A percentile compares a stretch with the other conserved stretches of the same genome.
These are phyloP conservation scores for Ophiobolus disseminans DNA, from an alignment of 2,329 filamentous ascomycete species.

Conservation along the genomic window DNA sequence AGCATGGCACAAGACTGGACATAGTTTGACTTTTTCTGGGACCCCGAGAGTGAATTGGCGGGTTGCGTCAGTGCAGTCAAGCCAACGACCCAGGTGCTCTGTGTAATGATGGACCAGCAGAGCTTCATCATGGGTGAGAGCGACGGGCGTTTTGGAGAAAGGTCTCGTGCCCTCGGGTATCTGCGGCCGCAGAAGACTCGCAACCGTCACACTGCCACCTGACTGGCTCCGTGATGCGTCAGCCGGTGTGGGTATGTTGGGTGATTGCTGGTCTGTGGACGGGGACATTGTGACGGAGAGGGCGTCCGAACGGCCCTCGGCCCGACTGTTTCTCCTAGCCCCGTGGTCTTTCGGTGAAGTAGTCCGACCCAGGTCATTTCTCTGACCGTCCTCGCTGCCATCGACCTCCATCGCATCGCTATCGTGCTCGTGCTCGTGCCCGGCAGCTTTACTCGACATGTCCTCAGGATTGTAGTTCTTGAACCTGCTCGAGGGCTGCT, in stretches of 20 bases:
- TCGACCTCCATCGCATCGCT: slow-evolving; percentile 21
- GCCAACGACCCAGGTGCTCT: slow-evolving; percentile 40
- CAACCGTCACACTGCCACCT: slow-evolving; percentile 16
- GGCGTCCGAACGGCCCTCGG: slow-evolving; percentile 14
- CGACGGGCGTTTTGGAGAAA: slow-evolving; percentile 11
- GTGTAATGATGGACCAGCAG: slow-evolving; percentile 39
- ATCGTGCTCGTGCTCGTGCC: slow-evolving; percentile 10
- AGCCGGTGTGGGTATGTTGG: slow-evolving; percentile 16
- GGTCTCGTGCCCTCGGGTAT: slow-evolving; percentile 6
- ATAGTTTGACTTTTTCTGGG: slow-evolving; percentile 35
- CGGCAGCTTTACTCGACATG: slow-evolving; percentile 20
- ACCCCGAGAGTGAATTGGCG: slow-evolving; percentile 41
- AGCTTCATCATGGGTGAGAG: slow-evolving; percentile 32
- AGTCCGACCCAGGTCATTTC: slow-evolving; percentile 22
- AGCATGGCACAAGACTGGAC: slow-evolving; percentile 38
- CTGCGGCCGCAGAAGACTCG: slow-evolving; percentile 15
- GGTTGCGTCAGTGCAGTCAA: slow-evolving; percentile 40
- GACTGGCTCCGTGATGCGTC: slow-evolving; percentile 3
- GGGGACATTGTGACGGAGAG: slow-evolving; percentile 19
- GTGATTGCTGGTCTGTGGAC: slow-evolving; percentile 19
- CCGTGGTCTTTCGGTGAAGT: slow-evolving; percentile 20
- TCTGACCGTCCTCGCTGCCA: slow-evolving; percentile 16
- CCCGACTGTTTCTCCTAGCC: slow-evolving; percentile 16
- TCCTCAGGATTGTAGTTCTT: slow-evolving; percentile 34
- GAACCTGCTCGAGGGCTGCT: slow-evolving; percentile 35